phyloP scores from a whole-genome alignment of 257 asterid species.

The Nicotiana otophora region DNA sequence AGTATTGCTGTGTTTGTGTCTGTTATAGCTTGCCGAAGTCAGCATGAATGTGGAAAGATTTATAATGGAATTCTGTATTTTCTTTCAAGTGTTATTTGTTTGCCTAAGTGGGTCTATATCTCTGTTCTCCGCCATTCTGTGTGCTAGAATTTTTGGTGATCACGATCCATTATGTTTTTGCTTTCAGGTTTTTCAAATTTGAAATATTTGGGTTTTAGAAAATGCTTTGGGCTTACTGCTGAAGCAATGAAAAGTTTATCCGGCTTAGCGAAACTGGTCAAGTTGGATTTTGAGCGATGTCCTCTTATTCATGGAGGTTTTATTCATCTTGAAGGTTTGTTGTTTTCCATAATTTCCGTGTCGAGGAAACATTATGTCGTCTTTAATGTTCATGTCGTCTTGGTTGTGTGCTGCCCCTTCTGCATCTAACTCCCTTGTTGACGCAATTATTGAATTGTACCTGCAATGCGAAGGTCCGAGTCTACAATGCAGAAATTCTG shows the following conservation, averaged over 20 bases:
- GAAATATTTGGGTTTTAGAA: conserved; percentile 58
- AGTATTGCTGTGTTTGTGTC: neutral
- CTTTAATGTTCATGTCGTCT: neutral
- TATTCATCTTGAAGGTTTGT: conserved; percentile 68
- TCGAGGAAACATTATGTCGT: neutral
- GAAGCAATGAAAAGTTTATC: conserved; percentile 62
- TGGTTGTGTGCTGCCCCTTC: neutral
- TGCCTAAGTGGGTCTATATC: neutral
- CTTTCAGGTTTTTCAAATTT: conserved; percentile 62
- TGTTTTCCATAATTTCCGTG: neutral
- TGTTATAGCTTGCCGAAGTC: neutral
- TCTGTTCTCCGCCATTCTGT: neutral
- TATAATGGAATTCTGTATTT: neutral
- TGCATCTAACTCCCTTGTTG: neutral
- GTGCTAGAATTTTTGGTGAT: neutral
- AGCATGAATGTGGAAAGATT: neutral
- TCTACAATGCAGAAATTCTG: neutral
- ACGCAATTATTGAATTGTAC: neutral
- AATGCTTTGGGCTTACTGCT: conserved; percentile 62
- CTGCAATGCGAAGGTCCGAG: neutral
- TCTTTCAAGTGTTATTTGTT: neutral
- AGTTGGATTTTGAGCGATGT: conserved; percentile 89
- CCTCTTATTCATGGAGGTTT: conserved; percentile 83
- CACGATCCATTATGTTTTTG: neutral
- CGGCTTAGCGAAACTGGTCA: conserved; percentile 54